Evolutionary conservation across 495 filamentous ascomycete genomes (phyloP).

Genomic region (Physcia stellaris): DNA sequence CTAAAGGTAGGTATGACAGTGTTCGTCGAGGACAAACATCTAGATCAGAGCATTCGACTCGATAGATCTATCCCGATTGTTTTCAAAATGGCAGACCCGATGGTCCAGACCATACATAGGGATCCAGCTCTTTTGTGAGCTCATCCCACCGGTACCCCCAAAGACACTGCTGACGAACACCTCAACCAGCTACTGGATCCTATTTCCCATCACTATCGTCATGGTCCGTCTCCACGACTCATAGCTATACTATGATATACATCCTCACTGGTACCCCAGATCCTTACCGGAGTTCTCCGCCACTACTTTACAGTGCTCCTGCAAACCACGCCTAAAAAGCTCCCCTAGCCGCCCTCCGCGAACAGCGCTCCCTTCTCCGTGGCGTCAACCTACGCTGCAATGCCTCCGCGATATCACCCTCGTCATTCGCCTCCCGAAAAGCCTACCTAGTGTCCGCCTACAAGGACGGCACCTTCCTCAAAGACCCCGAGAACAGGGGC

Average conservation of each 20-base stretch:
- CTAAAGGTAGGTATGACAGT: no score
- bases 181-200: conserved; percentile 77
- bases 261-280: conserved; percentile 45
- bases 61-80: no score
- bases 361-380: conserved; percentile 76
- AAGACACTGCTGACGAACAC: not conserved
- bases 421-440: conserved; percentile 67
- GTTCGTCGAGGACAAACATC: no score
- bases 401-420: conserved; percentile 53
- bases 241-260: conserved; percentile 7
- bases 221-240: no score
- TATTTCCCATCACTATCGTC: conserved; percentile 90
- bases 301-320: conserved; percentile 92
- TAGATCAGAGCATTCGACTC: no score
- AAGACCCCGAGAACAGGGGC: conserved; percentile 72
- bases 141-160: conserved; percentile 1
- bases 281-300: conserved; percentile 86
- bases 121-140: conserved; percentile 95
- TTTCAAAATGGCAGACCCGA: conserved; percentile 68
- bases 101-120: conserved; percentile 89
- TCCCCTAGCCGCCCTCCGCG: conserved; percentile 59
- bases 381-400: conserved; percentile 77
- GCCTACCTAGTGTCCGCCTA: conserved; percentile 66
- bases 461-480: conserved; percentile 74
- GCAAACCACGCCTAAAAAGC: conserved; percentile 66